Percentiles rank a stretch among this genome's conserved stretches.
phyloP scores from a whole-genome alignment of 257 asterid genomes.

The Solanum corneliomulleri region DNA sequence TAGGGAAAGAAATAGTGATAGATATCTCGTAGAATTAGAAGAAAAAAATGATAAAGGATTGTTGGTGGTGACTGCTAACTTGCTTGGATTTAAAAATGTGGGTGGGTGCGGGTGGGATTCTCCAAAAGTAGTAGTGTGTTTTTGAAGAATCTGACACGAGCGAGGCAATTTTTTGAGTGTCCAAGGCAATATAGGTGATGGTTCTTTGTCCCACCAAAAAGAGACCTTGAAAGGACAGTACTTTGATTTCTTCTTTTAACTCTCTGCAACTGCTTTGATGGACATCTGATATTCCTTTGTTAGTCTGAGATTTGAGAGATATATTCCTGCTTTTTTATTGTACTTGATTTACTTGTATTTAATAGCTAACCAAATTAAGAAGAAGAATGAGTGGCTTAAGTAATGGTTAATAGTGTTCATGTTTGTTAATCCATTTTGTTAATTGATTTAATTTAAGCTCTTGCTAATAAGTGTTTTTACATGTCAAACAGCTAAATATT shows the following conservation, averaged over 20 bases:
- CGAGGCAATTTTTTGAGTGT: background rate
- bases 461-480: background rate
- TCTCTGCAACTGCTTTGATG: background rate
- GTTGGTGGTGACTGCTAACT: background rate
- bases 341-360: background rate
- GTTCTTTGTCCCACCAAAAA: background rate
- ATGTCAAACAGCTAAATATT: slow-evolving; percentile 54
- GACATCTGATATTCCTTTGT: background rate
- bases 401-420: background rate
- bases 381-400: background rate
- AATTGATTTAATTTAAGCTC: background rate
- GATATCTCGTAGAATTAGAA: background rate
- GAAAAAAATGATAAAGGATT: background rate
- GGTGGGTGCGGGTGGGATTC: background rate
- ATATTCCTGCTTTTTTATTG: background rate
- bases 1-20: background rate
- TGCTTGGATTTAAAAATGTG: background rate
- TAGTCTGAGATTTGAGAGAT: background rate
- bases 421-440: background rate
- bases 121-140: background rate
- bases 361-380: background rate
- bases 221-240: background rate
- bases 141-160: background rate
- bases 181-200: background rate
- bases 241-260: background rate